Base-by-base conservation (phyloP, 2,329 filamentous ascomycete species). In the Neodidymelliopsis sp. region DNA sequence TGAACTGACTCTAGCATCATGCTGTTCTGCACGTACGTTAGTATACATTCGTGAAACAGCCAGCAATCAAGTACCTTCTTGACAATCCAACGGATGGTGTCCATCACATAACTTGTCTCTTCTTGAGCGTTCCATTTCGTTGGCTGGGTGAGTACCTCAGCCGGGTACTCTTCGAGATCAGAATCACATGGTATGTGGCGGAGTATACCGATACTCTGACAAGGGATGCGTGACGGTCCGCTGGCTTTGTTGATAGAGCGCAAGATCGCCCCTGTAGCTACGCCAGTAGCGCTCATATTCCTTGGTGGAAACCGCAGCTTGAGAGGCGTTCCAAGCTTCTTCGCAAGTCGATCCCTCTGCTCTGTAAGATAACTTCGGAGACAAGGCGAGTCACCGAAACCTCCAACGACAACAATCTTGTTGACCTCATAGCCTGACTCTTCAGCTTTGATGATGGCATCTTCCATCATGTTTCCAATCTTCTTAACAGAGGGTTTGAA, bases 21-120 rank as follows among this genome's bases (percentile, higher is more conserved):
- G 2, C 9, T 38, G 38, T 44, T 18, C 41, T 34, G 20, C 3
- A 6, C 6, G 13, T 1, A 16, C n/a, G n/a, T 53, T 6, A 49
- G 41, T n/a, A 19, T 16, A n/a, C 6, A 3, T 18, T 7, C 6
- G 6, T 28, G 6, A 11, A 29, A 24, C 13, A 31, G 27, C 4
- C 4, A 12, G 12, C 4, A 9, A 27, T 12, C 11, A 42, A 33
- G 4, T 40, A 57, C 56, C 23, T 29, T 43, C 37, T 62, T 60
- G 9, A 62, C 52, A 6, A 58, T n/a, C 54, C 54, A 60, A 3
- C 25, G 9, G 16, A 62, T 49, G 11, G 56, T 56, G 6, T 54
- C n/a, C 12, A 31, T 23, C 8, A 58, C 31, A 15, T 49, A 50
- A 4, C n/a, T 7, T 2, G 3, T 16, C 16, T 8, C 12, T 8